Evolutionary conservation across 768 basidiomycete species (phyloP).

Genomic region (Termitomyces sp.): DNA sequence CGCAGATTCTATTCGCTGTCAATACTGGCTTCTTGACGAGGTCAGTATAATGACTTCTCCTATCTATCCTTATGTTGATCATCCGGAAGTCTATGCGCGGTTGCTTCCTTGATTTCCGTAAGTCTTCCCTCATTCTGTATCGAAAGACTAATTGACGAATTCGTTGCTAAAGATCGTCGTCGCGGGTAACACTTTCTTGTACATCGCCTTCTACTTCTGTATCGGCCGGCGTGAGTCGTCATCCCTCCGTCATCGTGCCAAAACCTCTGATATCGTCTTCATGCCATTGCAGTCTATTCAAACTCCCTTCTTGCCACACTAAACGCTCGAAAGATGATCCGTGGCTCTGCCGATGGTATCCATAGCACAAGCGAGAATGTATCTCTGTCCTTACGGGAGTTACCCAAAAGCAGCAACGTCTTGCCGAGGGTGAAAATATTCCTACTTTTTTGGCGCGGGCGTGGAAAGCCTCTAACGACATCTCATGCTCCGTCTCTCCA

Average conservation of each 20-base stretch:
- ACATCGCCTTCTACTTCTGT: conserved; percentile 56
- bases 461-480: background rate
- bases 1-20: conserved; percentile 39
- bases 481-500: conserved; percentile 9
- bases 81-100: conserved; percentile 40
- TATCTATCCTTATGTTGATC: conserved; percentile 7
- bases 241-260: background rate
- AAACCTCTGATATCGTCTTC: background rate
- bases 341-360: conserved; percentile 30
- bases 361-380: conserved; percentile 36
- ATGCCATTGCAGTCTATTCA: conserved; percentile 40
- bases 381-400: conserved; percentile 33
- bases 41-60: conserved; percentile 8
- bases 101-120: conserved; percentile 50
- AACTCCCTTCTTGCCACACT: conserved; percentile 58
- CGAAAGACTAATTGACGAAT: background rate
- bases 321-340: conserved; percentile 48
- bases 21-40: conserved; percentile 35
- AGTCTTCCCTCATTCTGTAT: conserved; percentile 11
- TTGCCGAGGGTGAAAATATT: conserved; percentile 25
- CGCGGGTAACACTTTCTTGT: conserved; percentile 45
- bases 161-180: conserved; percentile 35
- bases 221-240: conserved; percentile 47
- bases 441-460: background rate
- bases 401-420: conserved; percentile 26